These are phyloP conservation scores for Fraxinus anomala DNA, from an alignment of 257 asterid species.

Conservation along the genomic window DNA sequence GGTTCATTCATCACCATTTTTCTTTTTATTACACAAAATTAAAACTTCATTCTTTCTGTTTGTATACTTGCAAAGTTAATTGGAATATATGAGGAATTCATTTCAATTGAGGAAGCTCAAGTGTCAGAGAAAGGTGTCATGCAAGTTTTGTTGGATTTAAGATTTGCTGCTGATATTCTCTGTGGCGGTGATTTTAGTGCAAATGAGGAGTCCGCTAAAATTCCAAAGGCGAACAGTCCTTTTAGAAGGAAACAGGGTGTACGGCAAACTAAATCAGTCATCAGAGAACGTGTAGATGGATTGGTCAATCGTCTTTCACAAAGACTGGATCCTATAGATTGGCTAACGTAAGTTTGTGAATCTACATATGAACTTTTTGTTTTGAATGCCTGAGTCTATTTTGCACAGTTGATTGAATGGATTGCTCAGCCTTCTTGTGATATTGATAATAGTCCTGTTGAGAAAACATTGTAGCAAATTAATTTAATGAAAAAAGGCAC, in stretches of 20 bases:
- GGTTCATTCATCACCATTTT: conserved; percentile 9
- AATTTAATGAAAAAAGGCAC: background rate
- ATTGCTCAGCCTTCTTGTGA: conserved; percentile 19
- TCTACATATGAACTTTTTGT: conserved; percentile 10
- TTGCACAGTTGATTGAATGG: conserved; percentile 6
- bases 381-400: background rate
- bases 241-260: conserved; percentile 73
- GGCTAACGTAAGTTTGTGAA: conserved; percentile 88
- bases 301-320: conserved; percentile 67
- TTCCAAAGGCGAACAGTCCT: conserved; percentile 50
- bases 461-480: background rate
- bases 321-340: conserved; percentile 90
- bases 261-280: conserved; percentile 52
- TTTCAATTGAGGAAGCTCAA: conserved; percentile 54
- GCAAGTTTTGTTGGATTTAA: conserved; percentile 86
- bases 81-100: conserved; percentile 69
- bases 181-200: conserved; percentile 70
- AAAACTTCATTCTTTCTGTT: conserved; percentile 20
- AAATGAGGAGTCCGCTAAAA: conserved; percentile 53
- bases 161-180: conserved; percentile 78
- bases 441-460: conserved; percentile 17
- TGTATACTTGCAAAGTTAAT: conserved; percentile 53
- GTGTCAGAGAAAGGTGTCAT: conserved; percentile 87
- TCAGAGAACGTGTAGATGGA: conserved; percentile 55
- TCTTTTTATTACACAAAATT: conserved; percentile 25